Evolutionary conservation across 768 basidiomycete species (phyloP).

Genomic region (Hericium rajendrae): DNA sequence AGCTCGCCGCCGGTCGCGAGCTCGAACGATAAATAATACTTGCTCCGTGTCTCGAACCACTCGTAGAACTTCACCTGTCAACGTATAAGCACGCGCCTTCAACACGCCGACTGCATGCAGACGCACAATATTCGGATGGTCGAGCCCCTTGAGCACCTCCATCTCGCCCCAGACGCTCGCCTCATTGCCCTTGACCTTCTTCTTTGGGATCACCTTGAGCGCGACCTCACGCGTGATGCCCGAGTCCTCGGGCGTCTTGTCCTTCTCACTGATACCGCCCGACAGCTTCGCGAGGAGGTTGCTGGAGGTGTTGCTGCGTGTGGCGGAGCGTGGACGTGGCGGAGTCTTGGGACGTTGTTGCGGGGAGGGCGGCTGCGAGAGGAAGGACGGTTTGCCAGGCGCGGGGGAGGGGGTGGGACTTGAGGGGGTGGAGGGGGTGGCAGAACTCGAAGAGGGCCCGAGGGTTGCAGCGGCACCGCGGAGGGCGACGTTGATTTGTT

Average conservation of each 20-base stretch:
- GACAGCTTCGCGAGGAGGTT: slow-evolving; percentile 15
- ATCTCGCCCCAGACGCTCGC: slow-evolving; percentile 87
- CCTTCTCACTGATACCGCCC: slow-evolving; percentile 4
- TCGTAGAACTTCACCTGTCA: slow-evolving; percentile 91
- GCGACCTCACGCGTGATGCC: slow-evolving; percentile 64
- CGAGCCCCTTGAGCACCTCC: slow-evolving; percentile 80
- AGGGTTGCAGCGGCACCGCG: slow-evolving; percentile 42
- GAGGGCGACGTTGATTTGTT: slow-evolving; percentile 45
- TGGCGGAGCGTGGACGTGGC: background rate
- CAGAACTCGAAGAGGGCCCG: slow-evolving; percentile 1
- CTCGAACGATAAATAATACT: slow-evolving; percentile 94
- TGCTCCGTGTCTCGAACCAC: slow-evolving; percentile 89
- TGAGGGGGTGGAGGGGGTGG: background rate
- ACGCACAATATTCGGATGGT: slow-evolving; percentile 86
- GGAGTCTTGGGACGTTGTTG: background rate
- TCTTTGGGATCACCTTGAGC: slow-evolving; percentile 88
- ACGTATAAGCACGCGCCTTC: background rate
- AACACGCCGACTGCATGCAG: no score
- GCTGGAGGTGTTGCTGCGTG: slow-evolving; percentile 16
- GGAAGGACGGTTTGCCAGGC: background rate
- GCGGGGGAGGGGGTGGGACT: slow-evolving; percentile 1
- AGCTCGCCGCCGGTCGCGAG: slow-evolving; percentile 92
- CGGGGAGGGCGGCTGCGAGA: background rate
- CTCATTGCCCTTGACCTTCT: slow-evolving; percentile 90
- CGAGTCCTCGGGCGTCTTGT: slow-evolving; percentile 14